Evolutionary conservation across 306 rosid species (phyloP), one percentile per base, ranked within the genome.

Genomic region (Notholithocarpus densiflorus): DNA sequence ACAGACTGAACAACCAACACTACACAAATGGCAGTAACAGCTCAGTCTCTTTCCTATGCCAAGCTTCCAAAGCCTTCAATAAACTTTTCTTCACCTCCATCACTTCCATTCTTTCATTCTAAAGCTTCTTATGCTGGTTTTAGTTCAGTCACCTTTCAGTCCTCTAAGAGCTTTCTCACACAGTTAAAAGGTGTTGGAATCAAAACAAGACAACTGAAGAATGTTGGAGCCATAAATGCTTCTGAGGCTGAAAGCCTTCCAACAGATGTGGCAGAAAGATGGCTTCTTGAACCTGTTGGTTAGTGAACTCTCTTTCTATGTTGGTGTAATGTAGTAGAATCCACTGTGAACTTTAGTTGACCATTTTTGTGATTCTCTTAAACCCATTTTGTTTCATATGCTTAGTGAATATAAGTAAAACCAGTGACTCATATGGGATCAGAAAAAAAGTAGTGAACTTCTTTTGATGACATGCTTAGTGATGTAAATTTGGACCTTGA

Each of bases 261-360:
- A 14, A 37, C 87, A 14, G 66, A 37, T 21, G 75, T 73, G 71
- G 56, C 89, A 9, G 85, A 87, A 77, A 85, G 77, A 82, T 94
- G 98, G 98, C 89, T 94, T 84, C 97, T 94, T 81, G 90, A 83
- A 71, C 97, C 98, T 75, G 84, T 92, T 51, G 97, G 98, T 94
- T 31, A 59, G 93, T 62, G 5, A 18, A 0, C 9, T 61, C 83
- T 76, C 20, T 34, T 27, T 78, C 43, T 69, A 48, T n/a, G 1
- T 64, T 6, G 20, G 13, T 19, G 4, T 45, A 34, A 9, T 27
- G 14, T 62, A 8, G 43, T 21, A 34, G 12, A 40, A 13, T 34
- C 52, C 52, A 34, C 19, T 32, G 1, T 29, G n/a, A 34, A 34
- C 52, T 18, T 37, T 34, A 66, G 52, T 66, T 32, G 51, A 66